Base-by-base conservation (phyloP, 2,329 filamentous ascomycete genomes). In the Fusarium zealandicum region DNA sequence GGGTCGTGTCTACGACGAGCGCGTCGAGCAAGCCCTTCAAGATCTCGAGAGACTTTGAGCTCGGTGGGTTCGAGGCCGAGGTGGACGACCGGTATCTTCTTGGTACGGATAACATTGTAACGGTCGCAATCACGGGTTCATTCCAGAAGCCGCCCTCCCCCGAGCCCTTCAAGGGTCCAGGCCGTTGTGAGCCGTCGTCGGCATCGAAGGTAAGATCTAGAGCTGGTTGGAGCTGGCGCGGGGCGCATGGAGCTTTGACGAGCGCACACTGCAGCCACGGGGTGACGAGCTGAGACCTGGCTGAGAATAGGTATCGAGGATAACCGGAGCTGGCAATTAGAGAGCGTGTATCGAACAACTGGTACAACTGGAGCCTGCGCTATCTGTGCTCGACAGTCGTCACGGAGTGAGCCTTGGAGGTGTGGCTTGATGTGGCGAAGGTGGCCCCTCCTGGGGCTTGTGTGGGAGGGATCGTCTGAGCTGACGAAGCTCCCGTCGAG, bases 71-170 rank as follows among this genome's bases (percentile, higher is more conserved):
- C 36, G 85, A 88, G 55, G 83, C 78, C 54, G 84, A 83, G 35
- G 85, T 89, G 53, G 85, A 87, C 55, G 86, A 86, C 62, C 86
- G 83, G 68, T 86, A 85, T 55, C 85, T 81, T 70, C 83, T 78
- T 51, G 80, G 75, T 59, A 78, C 77, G 54, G 76, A 71, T 57
- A 82, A 77, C 79, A 85, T 84, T 69, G 69, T 80, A 56, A 53
- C 55, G 36, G 53, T 60, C 41, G 38, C 61, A 52, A 44, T 61
- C 52, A 43, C 48, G 30, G 35, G 48, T 54, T 70, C 65, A 68
- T 68, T 63, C 69, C 68, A 68, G 54, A 46, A 63, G 55, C 46
- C 51, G 46, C 42, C 63, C 61, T 55, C 63, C 68, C 71, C 66
- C 67, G 68, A 71, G 67, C 72, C 71, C 66, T 60, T 73, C 70